Base-by-base conservation (phyloP, 2,329 filamentous ascomycete species). In the Lomentospora prolificans region DNA sequence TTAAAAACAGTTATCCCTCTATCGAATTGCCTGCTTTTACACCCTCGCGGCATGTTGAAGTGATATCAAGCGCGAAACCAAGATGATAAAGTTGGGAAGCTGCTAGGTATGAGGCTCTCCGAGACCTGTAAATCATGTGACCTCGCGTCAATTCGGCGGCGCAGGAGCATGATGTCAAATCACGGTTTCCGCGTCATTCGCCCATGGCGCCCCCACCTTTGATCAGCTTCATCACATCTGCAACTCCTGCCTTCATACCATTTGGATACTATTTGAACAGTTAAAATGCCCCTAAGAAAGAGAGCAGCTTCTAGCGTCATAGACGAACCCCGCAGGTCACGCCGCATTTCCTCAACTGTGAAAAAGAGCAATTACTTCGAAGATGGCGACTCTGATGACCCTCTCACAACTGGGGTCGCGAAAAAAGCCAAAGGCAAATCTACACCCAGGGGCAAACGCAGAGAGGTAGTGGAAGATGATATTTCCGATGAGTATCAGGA, bases 361-460 rank as follows among this genome's bases (percentile, higher is more conserved):
- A 52, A 44, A 30, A 56, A 39, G 39, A 52, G 50, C 33, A 52
- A 36, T 44, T 56, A 56, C 39, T 56, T 56, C 24, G 50, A 56
- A 25, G 55, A 30, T 7, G 55, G 46, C n/a, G 55, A 52, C 9
- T 51, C 48, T 2, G 55, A 56, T 25, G 55, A 52, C 22, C 50
- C 50, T 25, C 48, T 56, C n/a, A 17, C 24, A 24, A 50, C 5
- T 14, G 10, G 10, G 10, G 7, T 8, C 10, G 12, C 24, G 5
- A 27, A 30, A 22, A 56, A 46, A n/a, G 7, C 31, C 6, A 56
- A 52, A 9, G 17, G n/a, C 8, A 46, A 44, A 12, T 12, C 27
- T 7, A 10, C 24, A 1, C 28, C 55, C 10, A 10, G 8, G 10
- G 33, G 14, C 1, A 56, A 36, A 19, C 25, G 25, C 10, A 48